Evolutionary conservation across 345 rosid species (phyloP), one percentile per base, ranked within the genome.

Genomic region (Brassica incana): DNA sequence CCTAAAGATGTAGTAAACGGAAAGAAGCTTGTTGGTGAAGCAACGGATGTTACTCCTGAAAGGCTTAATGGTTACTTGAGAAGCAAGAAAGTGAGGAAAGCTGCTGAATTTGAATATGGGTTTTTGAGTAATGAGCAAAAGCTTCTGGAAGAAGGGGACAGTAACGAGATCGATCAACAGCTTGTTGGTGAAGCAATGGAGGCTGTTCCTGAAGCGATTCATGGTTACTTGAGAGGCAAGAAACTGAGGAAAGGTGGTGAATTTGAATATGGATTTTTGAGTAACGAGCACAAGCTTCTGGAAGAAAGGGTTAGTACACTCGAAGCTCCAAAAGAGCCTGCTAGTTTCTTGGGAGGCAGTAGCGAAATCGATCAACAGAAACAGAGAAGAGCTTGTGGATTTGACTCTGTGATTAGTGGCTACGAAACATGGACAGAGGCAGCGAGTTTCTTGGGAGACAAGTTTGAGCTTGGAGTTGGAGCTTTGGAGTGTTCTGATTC

Each of bases 171-270:
- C 18, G 32, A 69, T 61, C 63, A 69, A 62, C 29, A 30, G 58
- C 71, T 77, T 8, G 75, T 67, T 56, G 15, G 23, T 65, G 82
- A 79, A 80, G 82, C 78, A 35, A 74, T 59, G 18, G 71, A 69
- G 76, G 65, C 70, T 72, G 60, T 27, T 71, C 65, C 69, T 72
- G 75, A 72, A 32, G 58, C 71, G 58, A 69, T 81, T 69, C 56
- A 56, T 75, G 77, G 43, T 75, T 83, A 69, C 64, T 67, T 69
- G 72, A 38, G 50, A 48, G 67, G 64, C 77, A 81, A 84, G 81
- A 81, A 80, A 52, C 65, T 2, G 1, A 48, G 33, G 9, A 65
- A 65, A 70, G 72, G 23, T 62, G 64, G 43, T 73, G 69, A 73
- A 40, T 61, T 58, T 48, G 69, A 60, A 59, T 58, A 35, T 18